Conservation (phyloP, 257 asterid genomes). For the Gentiana straminea region DNA sequence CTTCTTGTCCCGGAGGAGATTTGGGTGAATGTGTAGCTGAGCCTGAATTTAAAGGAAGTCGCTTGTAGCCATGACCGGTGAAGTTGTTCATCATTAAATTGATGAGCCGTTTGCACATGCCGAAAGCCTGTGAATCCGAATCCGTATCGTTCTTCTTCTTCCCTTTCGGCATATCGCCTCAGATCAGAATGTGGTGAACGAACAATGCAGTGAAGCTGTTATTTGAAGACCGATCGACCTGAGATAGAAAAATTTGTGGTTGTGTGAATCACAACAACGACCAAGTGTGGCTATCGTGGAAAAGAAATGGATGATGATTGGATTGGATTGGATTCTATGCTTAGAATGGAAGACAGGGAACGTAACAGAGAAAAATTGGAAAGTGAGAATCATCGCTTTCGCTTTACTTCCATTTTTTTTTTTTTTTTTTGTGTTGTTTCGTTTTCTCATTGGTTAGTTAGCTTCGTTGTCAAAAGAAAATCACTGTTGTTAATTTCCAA, state of each 20-base stretch:
- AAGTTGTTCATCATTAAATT: conserved; percentile 20
- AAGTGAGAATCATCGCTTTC: not conserved
- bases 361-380: conserved; percentile 6
- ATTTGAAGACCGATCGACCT: not conserved
- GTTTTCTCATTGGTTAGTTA: not conserved
- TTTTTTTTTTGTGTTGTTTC: not conserved
- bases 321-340: conserved; percentile 1
- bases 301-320: not conserved
- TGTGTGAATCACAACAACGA: too few species aligned
- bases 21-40: not conserved
- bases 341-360: conserved; percentile 3
- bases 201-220: not conserved
- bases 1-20: conserved; percentile 16
- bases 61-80: conserved; percentile 2
- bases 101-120: conserved; percentile 31
- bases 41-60: conserved; percentile 7
- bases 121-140: conserved; percentile 11
- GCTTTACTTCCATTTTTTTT: conserved; percentile 1
- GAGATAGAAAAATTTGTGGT: not conserved
- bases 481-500: too few species aligned
- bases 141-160: conserved; percentile 11
- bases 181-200: not conserved
- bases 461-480: conserved; percentile 1
- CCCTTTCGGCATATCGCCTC: conserved; percentile 12
- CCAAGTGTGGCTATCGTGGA: not conserved